phyloP scores from a whole-genome alignment of 306 rosid genomes.

The Rosa persica region DNA sequence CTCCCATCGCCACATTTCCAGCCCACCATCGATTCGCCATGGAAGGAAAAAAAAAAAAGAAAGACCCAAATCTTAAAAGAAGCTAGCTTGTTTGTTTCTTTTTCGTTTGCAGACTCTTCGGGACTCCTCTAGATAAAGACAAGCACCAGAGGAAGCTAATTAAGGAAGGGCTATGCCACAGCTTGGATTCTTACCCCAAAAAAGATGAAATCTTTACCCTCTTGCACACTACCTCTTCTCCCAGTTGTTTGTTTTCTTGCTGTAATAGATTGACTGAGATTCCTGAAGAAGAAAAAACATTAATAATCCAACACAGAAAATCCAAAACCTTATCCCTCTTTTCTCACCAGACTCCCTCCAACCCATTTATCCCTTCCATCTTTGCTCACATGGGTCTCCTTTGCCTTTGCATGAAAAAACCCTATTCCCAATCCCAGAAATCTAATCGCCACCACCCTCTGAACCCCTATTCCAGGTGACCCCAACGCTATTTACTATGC shows the following conservation, averaged over 20 bases:
- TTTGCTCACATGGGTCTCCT: slow-evolving; percentile 32
- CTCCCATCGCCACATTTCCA: slow-evolving; percentile 63
- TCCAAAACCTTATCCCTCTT: slow-evolving; percentile 38
- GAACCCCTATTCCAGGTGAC: slow-evolving; percentile 1
- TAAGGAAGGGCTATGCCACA: neutral
- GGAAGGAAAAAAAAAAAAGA: neutral
- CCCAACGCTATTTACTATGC: neutral
- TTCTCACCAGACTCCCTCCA: slow-evolving; percentile 4
- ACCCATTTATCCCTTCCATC: neutral
- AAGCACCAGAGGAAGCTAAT: neutral
- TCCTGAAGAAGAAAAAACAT: slow-evolving; percentile 2
- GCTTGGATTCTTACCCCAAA: slow-evolving; percentile 11
- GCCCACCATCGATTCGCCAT: slow-evolving; percentile 93
- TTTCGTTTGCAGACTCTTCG: neutral
- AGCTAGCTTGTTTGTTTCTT: neutral
- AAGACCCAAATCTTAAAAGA: neutral
- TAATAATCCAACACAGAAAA: slow-evolving; percentile 28
- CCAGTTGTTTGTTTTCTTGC: slow-evolving; percentile 8
- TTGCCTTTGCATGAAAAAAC: slow-evolving; percentile 53
- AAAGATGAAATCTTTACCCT: slow-evolving; percentile 4
- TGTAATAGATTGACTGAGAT: slow-evolving; percentile 24
- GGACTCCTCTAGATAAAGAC: slow-evolving; percentile 9
- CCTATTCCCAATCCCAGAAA: slow-evolving; percentile 41
- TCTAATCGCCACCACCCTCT: slow-evolving; percentile 29
- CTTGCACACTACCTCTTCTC: neutral